Conservation (phyloP, 2,329 filamentous ascomycete genomes). For the Fusarium anguioides region DNA sequence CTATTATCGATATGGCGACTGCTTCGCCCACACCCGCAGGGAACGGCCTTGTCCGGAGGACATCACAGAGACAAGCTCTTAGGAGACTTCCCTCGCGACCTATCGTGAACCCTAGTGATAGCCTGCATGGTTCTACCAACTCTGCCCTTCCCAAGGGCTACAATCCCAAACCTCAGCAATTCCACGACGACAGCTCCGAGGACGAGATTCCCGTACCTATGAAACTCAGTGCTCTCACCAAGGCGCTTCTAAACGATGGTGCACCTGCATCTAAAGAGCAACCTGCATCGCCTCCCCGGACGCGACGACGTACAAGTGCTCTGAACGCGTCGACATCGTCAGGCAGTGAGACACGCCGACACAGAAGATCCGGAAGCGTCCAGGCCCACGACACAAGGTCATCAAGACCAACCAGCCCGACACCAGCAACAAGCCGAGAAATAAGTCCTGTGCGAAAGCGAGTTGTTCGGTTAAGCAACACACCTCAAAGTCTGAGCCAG, state of each 20-base stretch:
- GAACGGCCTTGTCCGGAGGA: conserved; percentile 62
- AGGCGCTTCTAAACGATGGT: conserved; percentile 79
- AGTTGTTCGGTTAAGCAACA: conserved; percentile 67
- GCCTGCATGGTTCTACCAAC: conserved; percentile 52
- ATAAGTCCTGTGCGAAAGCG: conserved; percentile 66
- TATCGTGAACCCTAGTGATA: conserved; percentile 58
- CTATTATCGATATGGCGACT: conserved; percentile 58
- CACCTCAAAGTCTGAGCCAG: conserved; percentile 58
- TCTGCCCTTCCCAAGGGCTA: conserved; percentile 48
- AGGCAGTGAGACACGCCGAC: conserved; percentile 57
- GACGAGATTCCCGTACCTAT: conserved; percentile 92
- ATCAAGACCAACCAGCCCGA: conserved; percentile 58
- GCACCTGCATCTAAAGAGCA: conserved; percentile 58
- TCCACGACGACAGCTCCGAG: conserved; percentile 84
- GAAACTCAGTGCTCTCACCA: conserved; percentile 93
- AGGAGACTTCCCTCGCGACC: conserved; percentile 62
- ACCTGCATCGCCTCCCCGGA: conserved; percentile 58
- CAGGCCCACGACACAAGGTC: conserved; percentile 54
- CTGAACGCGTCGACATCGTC: conserved; percentile 59
- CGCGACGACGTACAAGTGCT: conserved; percentile 61
- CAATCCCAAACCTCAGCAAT: conserved; percentile 60
- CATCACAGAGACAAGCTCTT: conserved; percentile 66
- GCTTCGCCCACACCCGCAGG: conserved; percentile 67
- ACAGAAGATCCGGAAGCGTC: conserved; percentile 60
- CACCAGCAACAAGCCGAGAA: conserved; percentile 55